Evolutionary conservation across 2,329 filamentous ascomycete genomes (phyloP).

Genomic region (Neofusicoccum laricinum): DNA sequence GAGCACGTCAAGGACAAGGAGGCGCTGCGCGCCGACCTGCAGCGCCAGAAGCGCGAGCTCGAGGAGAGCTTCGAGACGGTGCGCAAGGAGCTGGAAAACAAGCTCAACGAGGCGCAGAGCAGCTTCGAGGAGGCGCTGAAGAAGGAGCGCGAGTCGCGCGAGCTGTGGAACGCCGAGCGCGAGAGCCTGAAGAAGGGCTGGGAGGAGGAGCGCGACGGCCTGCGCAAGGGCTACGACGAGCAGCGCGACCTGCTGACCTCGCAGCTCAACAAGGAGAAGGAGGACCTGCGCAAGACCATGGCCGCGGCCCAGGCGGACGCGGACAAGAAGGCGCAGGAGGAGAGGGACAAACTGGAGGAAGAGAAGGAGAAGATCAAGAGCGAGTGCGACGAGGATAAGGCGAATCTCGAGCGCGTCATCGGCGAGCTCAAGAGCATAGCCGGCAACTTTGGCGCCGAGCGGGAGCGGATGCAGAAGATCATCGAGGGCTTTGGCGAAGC

Average conservation of each 20-base stretch:
- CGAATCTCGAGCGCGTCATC: conserved; percentile 20
- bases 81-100: conserved; percentile 43
- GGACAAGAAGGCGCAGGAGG: conserved; percentile 33
- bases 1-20: conserved; percentile 34
- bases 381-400: conserved; percentile 27
- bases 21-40: conserved; percentile 30
- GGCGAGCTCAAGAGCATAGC: conserved; percentile 30
- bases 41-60: conserved; percentile 36
- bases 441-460: conserved; percentile 40
- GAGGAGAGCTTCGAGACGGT: conserved; percentile 42
- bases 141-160: conserved; percentile 45
- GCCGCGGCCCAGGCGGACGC: conserved; percentile 39
- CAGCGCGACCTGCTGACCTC: conserved; percentile 45
- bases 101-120: conserved; percentile 36
- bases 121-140: conserved; percentile 46
- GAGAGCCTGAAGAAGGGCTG: conserved; percentile 37
- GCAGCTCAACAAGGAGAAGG: conserved; percentile 35
- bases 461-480: conserved; percentile 41
- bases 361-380: conserved; percentile 34
- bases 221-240: conserved; percentile 52
- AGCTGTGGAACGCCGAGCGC: conserved; percentile 47
- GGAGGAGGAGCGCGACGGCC: conserved; percentile 49
- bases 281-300: conserved; percentile 47
- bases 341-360: conserved; percentile 30
- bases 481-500: conserved; percentile 42